Conservation (phyloP, 345 rosid species). For the Aquilaria yunnanensis region DNA sequence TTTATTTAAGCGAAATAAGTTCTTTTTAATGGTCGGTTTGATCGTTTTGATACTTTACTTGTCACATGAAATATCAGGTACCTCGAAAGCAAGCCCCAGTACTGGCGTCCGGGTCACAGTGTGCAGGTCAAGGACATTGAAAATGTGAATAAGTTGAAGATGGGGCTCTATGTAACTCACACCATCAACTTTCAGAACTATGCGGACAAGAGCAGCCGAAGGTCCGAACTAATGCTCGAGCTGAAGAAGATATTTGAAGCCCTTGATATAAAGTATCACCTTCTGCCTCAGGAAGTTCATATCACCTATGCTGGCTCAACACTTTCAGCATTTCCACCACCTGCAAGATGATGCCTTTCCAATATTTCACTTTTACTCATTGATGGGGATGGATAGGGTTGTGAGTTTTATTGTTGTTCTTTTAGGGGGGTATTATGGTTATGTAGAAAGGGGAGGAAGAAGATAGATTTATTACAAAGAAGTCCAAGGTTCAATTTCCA, state of each 20-base stretch:
- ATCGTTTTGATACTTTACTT: no score
- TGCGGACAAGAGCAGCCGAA: slow-evolving; percentile 39
- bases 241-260: slow-evolving; percentile 47
- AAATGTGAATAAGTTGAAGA: slow-evolving; percentile 54
- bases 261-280: slow-evolving; percentile 37
- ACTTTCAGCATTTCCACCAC: slow-evolving; percentile 13
- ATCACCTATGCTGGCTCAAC: slow-evolving; percentile 24
- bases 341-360: slow-evolving; percentile 1
- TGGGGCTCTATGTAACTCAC: slow-evolving; percentile 45
- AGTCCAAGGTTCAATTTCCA: no score
- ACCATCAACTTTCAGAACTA: slow-evolving; percentile 59
- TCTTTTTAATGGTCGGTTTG: neutral
- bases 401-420: no score
- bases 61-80: slow-evolving; percentile 30
- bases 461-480: no score
- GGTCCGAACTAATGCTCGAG: slow-evolving; percentile 50
- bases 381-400: no score
- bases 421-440: no score
- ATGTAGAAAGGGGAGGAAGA: no score
- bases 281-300: slow-evolving; percentile 52
- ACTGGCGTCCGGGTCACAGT: slow-evolving; percentile 45
- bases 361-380: no score
- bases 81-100: slow-evolving; percentile 51
- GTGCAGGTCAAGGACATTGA: slow-evolving; percentile 52
- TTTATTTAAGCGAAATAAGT: neutral